A percentile compares a stretch with the other conserved stretches of the same genome.
Conservation (phyloP, 352 stramenopile species). For the Globisporangium splendens region DNA sequence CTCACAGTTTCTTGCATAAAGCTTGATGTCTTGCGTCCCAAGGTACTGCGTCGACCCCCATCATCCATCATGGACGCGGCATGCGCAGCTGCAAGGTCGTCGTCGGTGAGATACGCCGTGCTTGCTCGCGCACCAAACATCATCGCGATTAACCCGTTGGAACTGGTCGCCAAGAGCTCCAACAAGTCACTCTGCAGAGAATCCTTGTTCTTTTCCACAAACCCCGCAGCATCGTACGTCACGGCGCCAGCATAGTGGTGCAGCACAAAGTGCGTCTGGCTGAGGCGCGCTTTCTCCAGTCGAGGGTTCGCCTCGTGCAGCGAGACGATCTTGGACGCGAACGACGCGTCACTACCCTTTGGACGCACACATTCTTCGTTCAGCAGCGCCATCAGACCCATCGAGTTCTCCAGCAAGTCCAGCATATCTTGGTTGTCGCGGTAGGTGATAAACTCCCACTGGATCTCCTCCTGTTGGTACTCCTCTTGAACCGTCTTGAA, state of each 20-base stretch:
- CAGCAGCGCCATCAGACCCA: conserved; percentile 86
- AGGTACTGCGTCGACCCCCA: conserved; percentile 34
- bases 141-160: conserved; percentile 66
- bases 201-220: conserved; percentile 89
- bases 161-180: conserved; percentile 63
- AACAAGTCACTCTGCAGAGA: conserved; percentile 76
- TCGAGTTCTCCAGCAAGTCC: conserved; percentile 86
- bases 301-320: conserved; percentile 78
- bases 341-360: conserved; percentile 84
- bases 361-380: conserved; percentile 91
- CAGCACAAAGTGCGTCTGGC: conserved; percentile 75
- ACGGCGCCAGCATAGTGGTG: conserved; percentile 81
- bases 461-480: conserved; percentile 67
- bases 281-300: conserved; percentile 71
- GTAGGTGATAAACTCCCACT: conserved; percentile 82
- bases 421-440: conserved; percentile 91
- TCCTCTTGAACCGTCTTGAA: conserved; percentile 88
- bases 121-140: conserved; percentile 59
- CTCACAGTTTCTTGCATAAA: conserved; percentile 89
- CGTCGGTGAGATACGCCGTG: conserved; percentile 54
- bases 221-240: conserved; percentile 77
- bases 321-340: conserved; percentile 85
- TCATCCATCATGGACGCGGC: conserved; percentile 44
- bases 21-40: conserved; percentile 59
- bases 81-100: conserved; percentile 51